A percentile compares a stretch with the other conserved stretches of the same genome.
These are phyloP conservation scores for Ensete ventricosum DNA, from an alignment of 176 grass and related monocot species.

Conservation along the genomic window DNA sequence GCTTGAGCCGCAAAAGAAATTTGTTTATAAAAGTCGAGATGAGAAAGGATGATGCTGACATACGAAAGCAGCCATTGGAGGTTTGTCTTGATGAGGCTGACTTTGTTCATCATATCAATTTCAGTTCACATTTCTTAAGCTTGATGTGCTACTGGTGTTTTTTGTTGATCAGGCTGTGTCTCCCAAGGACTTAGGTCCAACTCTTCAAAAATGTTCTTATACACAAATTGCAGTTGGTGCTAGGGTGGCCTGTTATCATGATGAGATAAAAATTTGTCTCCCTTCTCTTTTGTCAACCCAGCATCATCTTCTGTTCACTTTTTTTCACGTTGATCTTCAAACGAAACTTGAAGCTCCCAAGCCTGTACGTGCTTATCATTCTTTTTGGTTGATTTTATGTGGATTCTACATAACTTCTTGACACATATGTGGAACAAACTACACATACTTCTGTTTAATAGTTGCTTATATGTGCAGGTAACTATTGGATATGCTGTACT, in stretches of 20 bases:
- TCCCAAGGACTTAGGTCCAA: constrained; percentile 51
- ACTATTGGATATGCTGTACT: constrained; percentile 87
- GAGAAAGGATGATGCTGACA: constrained; percentile 92
- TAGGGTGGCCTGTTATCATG: constrained; percentile 82
- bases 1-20: constrained; percentile 93
- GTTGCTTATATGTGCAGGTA: constrained; percentile 41
- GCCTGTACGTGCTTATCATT: constrained; percentile 38
- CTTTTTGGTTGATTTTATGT: neutral
- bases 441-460: constrained; percentile 21
- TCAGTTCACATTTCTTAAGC: neutral
- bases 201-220: constrained; percentile 77
- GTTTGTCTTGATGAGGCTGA: constrained; percentile 38
- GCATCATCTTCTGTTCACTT: constrained; percentile 92
- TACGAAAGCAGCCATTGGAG: constrained; percentile 76
- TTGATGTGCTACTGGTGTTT: constrained; percentile 4
- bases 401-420: neutral
- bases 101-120: neutral
- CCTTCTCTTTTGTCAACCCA: constrained; percentile 85
- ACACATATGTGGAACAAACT: neutral
- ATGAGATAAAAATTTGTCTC: constrained; percentile 93
- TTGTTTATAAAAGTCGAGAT: constrained; percentile 82
- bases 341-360: constrained; percentile 95
- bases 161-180: constrained; percentile 57
- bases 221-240: constrained; percentile 81
- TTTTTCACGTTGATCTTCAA: constrained; percentile 94